phyloP scores from a whole-genome alignment of 805 yeast genomes.

The Ogataea zsoltii region DNA sequence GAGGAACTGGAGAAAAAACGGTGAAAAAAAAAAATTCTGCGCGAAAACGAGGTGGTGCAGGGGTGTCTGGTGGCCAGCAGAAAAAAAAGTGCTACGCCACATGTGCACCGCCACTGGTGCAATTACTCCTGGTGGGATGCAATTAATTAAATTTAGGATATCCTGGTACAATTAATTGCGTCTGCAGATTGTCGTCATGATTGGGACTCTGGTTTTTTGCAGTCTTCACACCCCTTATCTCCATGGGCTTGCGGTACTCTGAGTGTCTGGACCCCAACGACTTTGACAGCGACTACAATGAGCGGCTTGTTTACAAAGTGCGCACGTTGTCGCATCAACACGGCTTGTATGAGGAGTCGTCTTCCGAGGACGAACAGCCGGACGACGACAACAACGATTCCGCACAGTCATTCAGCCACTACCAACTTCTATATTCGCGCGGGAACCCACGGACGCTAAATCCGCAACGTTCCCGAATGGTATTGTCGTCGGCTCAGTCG shows the following conservation, averaged over 20 bases:
- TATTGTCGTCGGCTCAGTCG: background rate
- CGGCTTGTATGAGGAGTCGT: conserved; percentile 11
- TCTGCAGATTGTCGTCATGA: too few relatives aligned
- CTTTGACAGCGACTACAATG: conserved; percentile 15
- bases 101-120: too few relatives aligned
- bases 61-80: background rate
- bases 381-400: conserved; percentile 20
- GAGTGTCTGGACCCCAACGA: conserved; percentile 39
- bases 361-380: conserved; percentile 11
- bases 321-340: conserved; percentile 14
- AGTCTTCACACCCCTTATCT: too few relatives aligned
- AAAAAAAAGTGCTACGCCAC: too few relatives aligned
- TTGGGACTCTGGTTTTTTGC: too few relatives aligned
- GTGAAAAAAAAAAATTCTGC: background rate
- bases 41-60: background rate
- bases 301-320: conserved; percentile 12
- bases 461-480: conserved; percentile 11
- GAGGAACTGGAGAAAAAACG: background rate
- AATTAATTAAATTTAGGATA: too few relatives aligned
- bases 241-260: conserved; percentile 51
- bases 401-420: conserved; percentile 3
- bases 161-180: too few relatives aligned
- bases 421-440: conserved; percentile 13
- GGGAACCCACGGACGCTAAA: conserved; percentile 8
- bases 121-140: too few relatives aligned